Percentiles rank a stretch among this genome's conserved stretches.
Evolutionary conservation across 2,329 filamentous ascomycete species (phyloP).

Genomic region (Cytospora leucostoma): DNA sequence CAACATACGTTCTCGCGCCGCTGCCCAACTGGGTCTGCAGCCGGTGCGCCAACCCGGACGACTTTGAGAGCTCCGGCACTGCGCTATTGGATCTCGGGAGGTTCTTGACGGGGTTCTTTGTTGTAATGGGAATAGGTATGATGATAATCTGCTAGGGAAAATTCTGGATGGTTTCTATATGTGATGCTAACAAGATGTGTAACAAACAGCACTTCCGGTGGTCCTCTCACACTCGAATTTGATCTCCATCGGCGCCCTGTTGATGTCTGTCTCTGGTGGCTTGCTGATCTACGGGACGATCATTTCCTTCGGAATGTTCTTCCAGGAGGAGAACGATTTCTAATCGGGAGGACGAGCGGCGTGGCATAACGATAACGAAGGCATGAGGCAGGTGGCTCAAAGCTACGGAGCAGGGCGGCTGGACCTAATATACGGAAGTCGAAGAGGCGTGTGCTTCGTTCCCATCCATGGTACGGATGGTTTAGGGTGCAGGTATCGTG

Average conservation of each 20-base stretch:
- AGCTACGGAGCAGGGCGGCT: not conserved
- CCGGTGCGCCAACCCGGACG: slow-evolving; percentile 86
- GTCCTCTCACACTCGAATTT: slow-evolving; percentile 84
- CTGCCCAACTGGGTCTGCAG: slow-evolving; percentile 95
- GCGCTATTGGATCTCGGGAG: slow-evolving; percentile 90
- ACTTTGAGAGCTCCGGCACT: slow-evolving; percentile 83
- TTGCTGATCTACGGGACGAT: slow-evolving; percentile 97
- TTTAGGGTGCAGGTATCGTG: slow-evolving; percentile 6
- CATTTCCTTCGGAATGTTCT: slow-evolving; percentile 97
- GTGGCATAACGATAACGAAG: not conserved
- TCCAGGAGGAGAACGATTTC: slow-evolving; percentile 96
- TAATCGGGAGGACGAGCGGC: slow-evolving; percentile 46
- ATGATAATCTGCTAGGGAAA: slow-evolving; percentile 35
- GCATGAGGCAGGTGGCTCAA: not conserved
- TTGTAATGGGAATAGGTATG: slow-evolving; percentile 96
- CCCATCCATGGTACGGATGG: slow-evolving; percentile 17
- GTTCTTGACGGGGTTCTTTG: slow-evolving; percentile 93
- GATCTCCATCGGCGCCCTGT: slow-evolving; percentile 82
- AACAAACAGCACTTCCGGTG: slow-evolving; percentile 72
- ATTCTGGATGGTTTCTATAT: not conserved
- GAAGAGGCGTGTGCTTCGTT: slow-evolving; percentile 2
- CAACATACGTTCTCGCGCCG: slow-evolving; percentile 90
- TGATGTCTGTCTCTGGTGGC: slow-evolving; percentile 92
- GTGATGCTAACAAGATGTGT: slow-evolving; percentile 9
- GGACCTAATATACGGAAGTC: slow-evolving; percentile 4